Base-by-base conservation (phyloP, 305 asterid species). In the Stenogyne calaminthoides region DNA sequence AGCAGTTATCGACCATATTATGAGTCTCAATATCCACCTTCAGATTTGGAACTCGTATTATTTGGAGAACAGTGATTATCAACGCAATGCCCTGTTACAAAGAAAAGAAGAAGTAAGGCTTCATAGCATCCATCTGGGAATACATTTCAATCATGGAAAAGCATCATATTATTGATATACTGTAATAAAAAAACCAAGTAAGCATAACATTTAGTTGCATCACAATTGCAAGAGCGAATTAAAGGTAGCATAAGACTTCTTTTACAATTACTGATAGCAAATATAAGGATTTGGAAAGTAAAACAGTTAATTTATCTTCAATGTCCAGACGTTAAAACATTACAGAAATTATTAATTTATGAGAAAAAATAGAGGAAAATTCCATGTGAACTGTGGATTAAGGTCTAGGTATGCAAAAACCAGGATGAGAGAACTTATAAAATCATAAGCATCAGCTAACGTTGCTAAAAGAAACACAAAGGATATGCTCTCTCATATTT, bases 21-120 rank as follows among this genome's bases (percentile, higher is more conserved):
- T 34, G 72, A 62, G 71, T 70, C 18, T 70, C 6, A 20, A 69
- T 2, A 75, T 55, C 29, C 55, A 95, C 99, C 98, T 95, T 95
- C 78, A 95, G 91, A 85, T 95, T 95, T 62, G 99, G 99, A 71
- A 91, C 87, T 73, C 91, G 89, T 44, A 95, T 74, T 25, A 95
- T 85, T 83, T 95, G 99, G 81, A 89, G 96, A 83, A 92, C 97
- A 5, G 98, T 92, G 81, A 89, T 78, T 69, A 92, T 95, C 93
- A 95, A 83, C 1, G 97, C 91, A 70, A 95, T 92, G 73, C 99
- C 99, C 98, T 92, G 88, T 61, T 77, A 59, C 69, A 61, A 39
- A 72, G 47, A 39, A 61, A 68, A 64, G 70, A 32, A 1, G 11
- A 70, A 46, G 67, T 70, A 12, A 75, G 80, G 7, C 12, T 44